Evolutionary conservation across 495 filamentous ascomycete species (phyloP).

Genomic region (Schizothecium vesticola): DNA sequence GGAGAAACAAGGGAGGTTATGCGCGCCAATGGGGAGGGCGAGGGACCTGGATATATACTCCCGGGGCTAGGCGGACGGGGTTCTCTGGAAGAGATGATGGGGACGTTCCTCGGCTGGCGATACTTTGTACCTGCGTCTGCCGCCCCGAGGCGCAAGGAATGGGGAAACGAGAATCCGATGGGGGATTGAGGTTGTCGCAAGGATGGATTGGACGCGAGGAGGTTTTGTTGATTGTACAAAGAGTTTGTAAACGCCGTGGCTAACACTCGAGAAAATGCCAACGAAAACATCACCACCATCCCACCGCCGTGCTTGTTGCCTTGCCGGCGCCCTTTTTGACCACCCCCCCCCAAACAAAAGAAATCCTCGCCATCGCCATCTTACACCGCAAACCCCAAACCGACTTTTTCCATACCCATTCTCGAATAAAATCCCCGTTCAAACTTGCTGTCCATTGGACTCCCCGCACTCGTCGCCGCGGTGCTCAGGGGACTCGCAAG

Average conservation of each 20-base stretch:
- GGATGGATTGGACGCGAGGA: neutral
- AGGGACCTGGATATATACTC: neutral
- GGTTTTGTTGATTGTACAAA: neutral
- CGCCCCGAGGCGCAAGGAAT: neutral
- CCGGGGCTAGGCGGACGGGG: neutral
- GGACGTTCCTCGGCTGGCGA: neutral
- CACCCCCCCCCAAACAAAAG: neutral
- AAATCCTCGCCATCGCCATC: neutral
- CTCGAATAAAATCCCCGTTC: neutral
- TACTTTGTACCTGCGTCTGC: neutral
- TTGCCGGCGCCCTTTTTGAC: neutral
- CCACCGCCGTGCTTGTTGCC: neutral
- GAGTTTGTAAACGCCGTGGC: neutral
- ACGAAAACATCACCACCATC: neutral
- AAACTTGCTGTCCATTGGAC: neutral
- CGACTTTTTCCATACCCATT: neutral
- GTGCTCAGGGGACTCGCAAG: conserved; percentile 3
- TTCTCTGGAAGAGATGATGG: no score
- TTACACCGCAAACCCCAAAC: conserved; percentile 8
- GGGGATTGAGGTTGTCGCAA: neutral
- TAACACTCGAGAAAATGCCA: no score
- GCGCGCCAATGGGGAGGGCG: neutral
- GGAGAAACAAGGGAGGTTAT: neutral
- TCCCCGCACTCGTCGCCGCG: neutral
- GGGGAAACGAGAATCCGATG: neutral